Percentiles rank a stretch among this genome's conserved stretches.
These are phyloP conservation scores for Nepenthes gracilis DNA, from an alignment of 148 eudicot genomes.

Conservation along the genomic window DNA sequence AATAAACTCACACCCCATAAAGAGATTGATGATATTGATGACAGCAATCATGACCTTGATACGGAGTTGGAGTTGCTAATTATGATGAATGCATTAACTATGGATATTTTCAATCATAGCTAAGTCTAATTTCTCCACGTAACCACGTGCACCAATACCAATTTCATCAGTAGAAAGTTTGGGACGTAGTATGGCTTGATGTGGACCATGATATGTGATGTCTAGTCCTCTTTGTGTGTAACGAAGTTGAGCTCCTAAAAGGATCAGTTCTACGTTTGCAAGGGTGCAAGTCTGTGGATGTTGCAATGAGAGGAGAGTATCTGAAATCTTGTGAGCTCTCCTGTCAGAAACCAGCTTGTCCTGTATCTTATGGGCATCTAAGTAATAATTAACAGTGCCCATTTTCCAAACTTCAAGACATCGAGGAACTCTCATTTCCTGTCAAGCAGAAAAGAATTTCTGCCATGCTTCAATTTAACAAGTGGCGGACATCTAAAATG, in stretches of 20 bases:
- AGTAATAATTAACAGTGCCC: conserved; percentile 56
- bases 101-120: conserved; percentile 49
- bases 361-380: conserved; percentile 70
- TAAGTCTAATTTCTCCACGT: conserved; percentile 74
- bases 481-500: no score
- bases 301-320: conserved; percentile 63
- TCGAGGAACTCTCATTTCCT: conserved; percentile 51
- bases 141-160: conserved; percentile 77
- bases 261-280: conserved; percentile 75
- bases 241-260: conserved; percentile 82
- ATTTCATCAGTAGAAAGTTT: conserved; percentile 62
- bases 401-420: conserved; percentile 65
- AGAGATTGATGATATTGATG: conserved; percentile 32
- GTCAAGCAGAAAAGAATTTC: conserved; percentile 5
- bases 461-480: conserved; percentile 3
- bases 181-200: conserved; percentile 73
- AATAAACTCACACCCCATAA: conserved; percentile 55
- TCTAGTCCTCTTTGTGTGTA: conserved; percentile 86
- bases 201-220: conserved; percentile 81
- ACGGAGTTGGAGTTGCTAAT: no score
- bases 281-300: conserved; percentile 91
- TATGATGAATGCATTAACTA: no score
- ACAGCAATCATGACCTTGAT: no score
- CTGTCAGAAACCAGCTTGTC: conserved; percentile 60
- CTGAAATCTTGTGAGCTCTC: conserved; percentile 38